A percentile compares a stretch with the other conserved stretches of the same genome.
phyloP scores from a whole-genome alignment of 2,329 filamentous ascomycete genomes.

The Pseudodiploospora longispora region DNA sequence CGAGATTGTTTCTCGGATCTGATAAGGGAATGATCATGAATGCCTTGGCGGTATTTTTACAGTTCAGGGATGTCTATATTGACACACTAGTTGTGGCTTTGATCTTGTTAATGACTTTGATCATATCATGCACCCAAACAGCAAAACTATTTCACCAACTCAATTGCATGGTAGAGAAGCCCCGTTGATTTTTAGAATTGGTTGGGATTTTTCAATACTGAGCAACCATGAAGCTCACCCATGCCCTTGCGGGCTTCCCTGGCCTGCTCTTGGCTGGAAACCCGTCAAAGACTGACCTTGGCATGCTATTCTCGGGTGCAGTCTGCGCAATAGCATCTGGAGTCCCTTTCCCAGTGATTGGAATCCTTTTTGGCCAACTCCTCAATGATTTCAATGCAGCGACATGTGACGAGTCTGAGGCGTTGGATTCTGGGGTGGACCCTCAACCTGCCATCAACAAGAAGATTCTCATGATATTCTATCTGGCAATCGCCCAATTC shows the following conservation, averaged over 20 bases:
- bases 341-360: constrained; percentile 47
- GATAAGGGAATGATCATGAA: no score
- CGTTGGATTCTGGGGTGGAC: constrained; percentile 6
- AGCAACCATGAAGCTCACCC: neutral
- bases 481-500: constrained; percentile 52
- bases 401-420: constrained; percentile 28
- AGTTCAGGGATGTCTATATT: no score
- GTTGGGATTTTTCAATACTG: neutral
- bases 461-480: constrained; percentile 49
- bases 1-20: no score
- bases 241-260: neutral
- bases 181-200: neutral
- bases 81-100: no score
- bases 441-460: constrained; percentile 27
- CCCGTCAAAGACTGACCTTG: constrained; percentile 12
- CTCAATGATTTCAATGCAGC: constrained; percentile 45
- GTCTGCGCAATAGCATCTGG: constrained; percentile 23
- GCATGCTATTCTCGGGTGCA: constrained; percentile 9
- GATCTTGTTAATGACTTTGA: no score
- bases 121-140: no score
- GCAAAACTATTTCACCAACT: no score
- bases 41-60: no score
- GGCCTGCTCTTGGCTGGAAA: constrained; percentile 4
- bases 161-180: no score
- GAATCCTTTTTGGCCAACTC: constrained; percentile 47